Conservation (phyloP, 306 rosid genomes). For the Trifolium fragiferum region DNA sequence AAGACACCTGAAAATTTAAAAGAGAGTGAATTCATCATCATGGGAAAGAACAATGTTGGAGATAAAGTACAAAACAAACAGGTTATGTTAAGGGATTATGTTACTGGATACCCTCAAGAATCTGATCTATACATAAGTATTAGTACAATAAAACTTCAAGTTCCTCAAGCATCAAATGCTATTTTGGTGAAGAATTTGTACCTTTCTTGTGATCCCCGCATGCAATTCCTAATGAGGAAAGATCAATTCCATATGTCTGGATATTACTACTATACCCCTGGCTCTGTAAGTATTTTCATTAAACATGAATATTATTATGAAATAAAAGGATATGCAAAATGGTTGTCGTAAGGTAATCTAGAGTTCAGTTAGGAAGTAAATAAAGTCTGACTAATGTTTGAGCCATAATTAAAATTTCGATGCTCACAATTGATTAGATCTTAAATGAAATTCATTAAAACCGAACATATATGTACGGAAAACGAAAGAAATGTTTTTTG, state of each 20-base stretch:
- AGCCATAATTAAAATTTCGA: no score
- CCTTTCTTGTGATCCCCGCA: slow-evolving; percentile 52
- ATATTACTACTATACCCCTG: slow-evolving; percentile 17
- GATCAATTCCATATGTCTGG: not conserved
- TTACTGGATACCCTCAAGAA: slow-evolving; percentile 39
- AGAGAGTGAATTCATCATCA: not conserved
- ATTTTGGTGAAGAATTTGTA: slow-evolving; percentile 42
- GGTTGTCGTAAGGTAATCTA: no score
- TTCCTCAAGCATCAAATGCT: slow-evolving; percentile 41
- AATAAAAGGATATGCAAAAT: no score
- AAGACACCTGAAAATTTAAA: not conserved
- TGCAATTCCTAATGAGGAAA: slow-evolving; percentile 46
- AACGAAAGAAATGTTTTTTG: no score
- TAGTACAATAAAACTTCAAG: slow-evolving; percentile 37
- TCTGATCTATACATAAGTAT: slow-evolving; percentile 31
- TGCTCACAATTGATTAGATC: no score
- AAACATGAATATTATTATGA: not conserved
- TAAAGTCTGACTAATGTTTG: no score
- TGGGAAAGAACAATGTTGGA: slow-evolving; percentile 34
- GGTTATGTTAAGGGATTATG: slow-evolving; percentile 39
- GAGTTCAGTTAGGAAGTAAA: no score
- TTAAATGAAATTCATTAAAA: no score
- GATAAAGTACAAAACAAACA: slow-evolving; percentile 45
- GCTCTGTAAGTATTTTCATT: slow-evolving; percentile 37
- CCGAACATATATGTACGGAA: not conserved